Base-by-base conservation (phyloP, 75 land plant genomes). In the Cryptomeria japonica region DNA sequence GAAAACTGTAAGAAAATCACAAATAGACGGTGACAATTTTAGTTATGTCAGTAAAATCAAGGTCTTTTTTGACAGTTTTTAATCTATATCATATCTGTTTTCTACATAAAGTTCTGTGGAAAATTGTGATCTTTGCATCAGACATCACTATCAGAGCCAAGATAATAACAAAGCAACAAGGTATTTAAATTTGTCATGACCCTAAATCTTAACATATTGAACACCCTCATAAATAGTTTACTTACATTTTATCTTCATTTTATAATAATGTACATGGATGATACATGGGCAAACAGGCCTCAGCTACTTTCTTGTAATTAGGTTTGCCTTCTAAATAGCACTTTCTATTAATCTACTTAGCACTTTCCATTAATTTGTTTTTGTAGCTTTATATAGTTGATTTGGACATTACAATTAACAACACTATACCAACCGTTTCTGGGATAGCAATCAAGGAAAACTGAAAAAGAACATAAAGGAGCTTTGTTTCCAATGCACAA, bases 1-100 rank as follows among this genome's bases (percentile, higher is more conserved):
- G 99, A 88, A 93, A 98, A 25, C 99, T 98, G 93, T 56, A 82
- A 82, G 31, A 25, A 80, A 80, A 80, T 25, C 83, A 80, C 41
- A 1, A 47, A 10, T 82, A 2, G 47, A 44, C 22, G 13, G 44
- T 38, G 46, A 10, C 84, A 44, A 46, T 82, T 28, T 25, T 42
- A 82, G 22, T 82, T 75, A 75, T 75, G 14, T 75, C 15, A 14
- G 32, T 75, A 8, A 75, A 32, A 75, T 1, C 14, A 34, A 2
- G 37, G 16, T 12, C 13, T 34, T 75, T 75, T 25, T 75, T 75
- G 76, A 72, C 38, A 34, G 13, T 2, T 16, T n/a, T 34, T 75
- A 32, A 2, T 2, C 34, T 34, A 3, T 34, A 32, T 34, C 38
- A 75, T 0, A 25, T 34, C 77, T 32, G 37, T 75, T 75, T 75